Evolutionary conservation across 2,329 filamentous ascomycete species (phyloP), one percentile per base, ranked within the genome.

Genomic region (Phaeophleospora eucalypticola): DNA sequence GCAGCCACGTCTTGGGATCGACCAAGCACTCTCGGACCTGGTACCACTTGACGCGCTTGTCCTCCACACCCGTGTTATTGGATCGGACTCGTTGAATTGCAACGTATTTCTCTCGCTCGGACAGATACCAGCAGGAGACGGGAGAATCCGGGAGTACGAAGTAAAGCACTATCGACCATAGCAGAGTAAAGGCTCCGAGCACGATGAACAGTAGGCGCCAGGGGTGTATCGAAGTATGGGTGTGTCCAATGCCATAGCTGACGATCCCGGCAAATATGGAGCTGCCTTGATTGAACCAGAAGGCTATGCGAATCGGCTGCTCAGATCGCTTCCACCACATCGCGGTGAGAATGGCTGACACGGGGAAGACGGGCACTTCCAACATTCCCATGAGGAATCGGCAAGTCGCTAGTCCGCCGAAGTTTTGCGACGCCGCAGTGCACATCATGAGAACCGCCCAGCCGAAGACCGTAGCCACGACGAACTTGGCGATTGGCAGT

Each of bases 1-100:
- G 24, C 12, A 52, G 38, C 76, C 77, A 83, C 0, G 78, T 80
- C 61, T 83, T 82, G 15, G 71, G 57, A 49, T 83, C 81, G 0
- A 71, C 50, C 8, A 76, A 60, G 0, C 79, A 70, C 56, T 84
- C 81, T 39, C 68, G 64, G 2, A 81, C 70, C 50, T 77, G 73
- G 3, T 71, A 65, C 73, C 73, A 75, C 53, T 76, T 75, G 15
- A 50, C 46, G 4, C n/a, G 14, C 39, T 51, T 51, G 21, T 51
- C 36, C 20, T 52, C 43, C 27, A 54, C 37, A 14, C 54, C 54
- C 20, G 46, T 48, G 16, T 51, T 48, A 36, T 54, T 51, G 1
- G 14, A 36, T 36, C 42, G 34, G 10, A 51, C 42, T 38, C 48
- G 41, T 18, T 46, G 33, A 3, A 54, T 17, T 7, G 32, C 34